phyloP scores from a whole-genome alignment of 78 protist genomes.

The Polysphondylium violaceum region DNA sequence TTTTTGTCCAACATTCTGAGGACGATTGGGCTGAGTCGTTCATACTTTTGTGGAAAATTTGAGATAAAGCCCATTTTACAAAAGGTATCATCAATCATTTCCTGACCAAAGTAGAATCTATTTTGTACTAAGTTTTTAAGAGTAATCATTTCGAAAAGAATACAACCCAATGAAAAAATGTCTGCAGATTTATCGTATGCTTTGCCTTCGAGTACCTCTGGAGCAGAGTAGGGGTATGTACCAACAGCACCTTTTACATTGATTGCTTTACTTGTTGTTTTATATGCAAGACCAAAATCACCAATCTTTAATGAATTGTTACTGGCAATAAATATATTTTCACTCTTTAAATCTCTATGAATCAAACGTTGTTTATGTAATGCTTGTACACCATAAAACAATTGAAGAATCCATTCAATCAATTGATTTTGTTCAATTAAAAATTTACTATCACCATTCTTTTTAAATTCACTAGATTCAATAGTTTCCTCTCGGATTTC shows the following conservation, averaged over 20 bases:
- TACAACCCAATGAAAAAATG: conserved; percentile 65
- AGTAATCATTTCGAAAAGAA: conserved; percentile 54
- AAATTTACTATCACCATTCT: neutral
- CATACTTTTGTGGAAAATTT: conserved; percentile 22
- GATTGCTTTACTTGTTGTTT: neutral
- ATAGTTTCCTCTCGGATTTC: neutral
- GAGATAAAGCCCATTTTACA: conserved; percentile 31
- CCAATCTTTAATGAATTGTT: conserved; percentile 56
- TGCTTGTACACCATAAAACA: conserved; percentile 42
- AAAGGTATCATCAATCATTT: conserved; percentile 25
- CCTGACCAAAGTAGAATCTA: conserved; percentile 37
- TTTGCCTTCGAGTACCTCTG: conserved; percentile 20
- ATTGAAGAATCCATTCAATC: conserved; percentile 28
- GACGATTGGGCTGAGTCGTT: conserved; percentile 46
- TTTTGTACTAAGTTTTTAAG: conserved; percentile 14
- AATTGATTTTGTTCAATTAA: conserved; percentile 39
- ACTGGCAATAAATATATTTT: conserved; percentile 32
- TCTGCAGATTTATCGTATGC: conserved; percentile 58
- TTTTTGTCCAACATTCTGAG: conserved; percentile 36
- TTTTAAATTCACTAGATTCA: conserved; percentile 21
- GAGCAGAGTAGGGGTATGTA: conserved; percentile 35
- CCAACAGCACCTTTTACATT: conserved; percentile 34
- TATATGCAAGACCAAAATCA: conserved; percentile 65
- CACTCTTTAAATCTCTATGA: conserved; percentile 60
- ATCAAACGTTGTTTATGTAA: conserved; percentile 39